These are phyloP conservation scores for Camellia oleifera DNA, from an alignment of 179 eudicot genomes.

Conservation along the genomic window DNA sequence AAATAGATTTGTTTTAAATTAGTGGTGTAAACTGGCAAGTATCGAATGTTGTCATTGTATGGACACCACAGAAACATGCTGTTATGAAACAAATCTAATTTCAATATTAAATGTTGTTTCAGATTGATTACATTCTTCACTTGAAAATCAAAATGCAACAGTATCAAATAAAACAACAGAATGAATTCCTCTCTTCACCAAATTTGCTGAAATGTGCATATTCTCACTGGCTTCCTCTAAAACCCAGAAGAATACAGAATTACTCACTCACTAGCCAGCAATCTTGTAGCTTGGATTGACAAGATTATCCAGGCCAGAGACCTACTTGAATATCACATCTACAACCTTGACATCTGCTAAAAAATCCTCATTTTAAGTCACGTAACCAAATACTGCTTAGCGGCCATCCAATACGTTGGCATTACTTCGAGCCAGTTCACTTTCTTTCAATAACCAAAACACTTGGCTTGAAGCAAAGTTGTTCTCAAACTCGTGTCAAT, in stretches of 20 bases:
- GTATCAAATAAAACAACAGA: slow-evolving; percentile 6
- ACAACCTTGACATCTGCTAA: slow-evolving; percentile 97
- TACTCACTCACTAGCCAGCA: slow-evolving; percentile 48
- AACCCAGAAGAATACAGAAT: not conserved
- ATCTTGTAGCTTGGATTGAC: slow-evolving; percentile 94
- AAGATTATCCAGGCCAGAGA: slow-evolving; percentile 86
- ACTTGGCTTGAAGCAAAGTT: slow-evolving; percentile 94
- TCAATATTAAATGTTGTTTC: not conserved
- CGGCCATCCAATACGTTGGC: slow-evolving; percentile 97
- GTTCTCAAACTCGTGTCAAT: slow-evolving; percentile 82
- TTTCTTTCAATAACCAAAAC: slow-evolving; percentile 97
- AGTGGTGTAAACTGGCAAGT: too few species aligned
- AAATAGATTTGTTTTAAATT: too few species aligned
- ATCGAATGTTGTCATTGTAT: too few species aligned
- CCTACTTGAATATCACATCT: slow-evolving; percentile 88
- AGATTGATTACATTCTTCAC: slow-evolving; percentile 5
- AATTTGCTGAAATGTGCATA: not conserved
- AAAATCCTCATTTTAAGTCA: slow-evolving; percentile 78
- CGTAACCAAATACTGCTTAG: slow-evolving; percentile 88
- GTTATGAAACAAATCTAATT: not conserved
- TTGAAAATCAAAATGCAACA: slow-evolving; percentile 8
- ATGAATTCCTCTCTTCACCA: not conserved
- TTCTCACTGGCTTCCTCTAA: not conserved
- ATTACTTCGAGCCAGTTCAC: slow-evolving; percentile 95
- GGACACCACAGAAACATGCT: not conserved